Evolutionary conservation across 2,329 filamentous ascomycete species (phyloP).

Genomic region (Epichloe gansuensis): DNA sequence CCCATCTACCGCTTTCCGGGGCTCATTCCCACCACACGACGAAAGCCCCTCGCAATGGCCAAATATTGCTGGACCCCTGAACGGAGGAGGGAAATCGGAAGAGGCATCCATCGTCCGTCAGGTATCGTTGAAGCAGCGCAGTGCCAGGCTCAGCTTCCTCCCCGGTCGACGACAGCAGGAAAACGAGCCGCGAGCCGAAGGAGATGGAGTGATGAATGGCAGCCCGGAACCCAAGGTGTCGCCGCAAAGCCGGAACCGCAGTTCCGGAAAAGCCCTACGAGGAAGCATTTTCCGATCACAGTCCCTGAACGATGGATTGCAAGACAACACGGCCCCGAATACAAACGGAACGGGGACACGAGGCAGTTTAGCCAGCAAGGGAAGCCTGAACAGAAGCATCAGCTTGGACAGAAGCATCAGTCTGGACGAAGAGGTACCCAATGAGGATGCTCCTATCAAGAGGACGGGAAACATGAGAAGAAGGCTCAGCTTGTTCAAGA

Average conservation of each 20-base stretch:
- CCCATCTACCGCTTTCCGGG: conserved; percentile 32
- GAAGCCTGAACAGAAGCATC: conserved; percentile 17
- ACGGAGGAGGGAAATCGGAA: conserved; percentile 26
- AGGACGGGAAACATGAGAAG: conserved; percentile 59
- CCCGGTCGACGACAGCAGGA: conserved; percentile 36
- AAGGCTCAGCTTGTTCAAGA: conserved; percentile 63
- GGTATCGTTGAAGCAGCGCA: conserved; percentile 37
- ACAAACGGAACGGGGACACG: conserved; percentile 7
- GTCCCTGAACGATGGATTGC: conserved; percentile 16
- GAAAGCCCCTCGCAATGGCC: conserved; percentile 18
- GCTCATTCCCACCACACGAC: conserved; percentile 29
- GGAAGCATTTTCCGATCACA: conserved; percentile 33
- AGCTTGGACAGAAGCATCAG: conserved; percentile 17
- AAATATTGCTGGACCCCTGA: conserved; percentile 22
- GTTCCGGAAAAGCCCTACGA: conserved; percentile 21
- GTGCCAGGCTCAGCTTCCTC: conserved; percentile 44
- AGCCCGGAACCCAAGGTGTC: conserved; percentile 21
- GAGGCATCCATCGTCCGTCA: conserved; percentile 38
- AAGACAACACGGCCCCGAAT: conserved; percentile 6
- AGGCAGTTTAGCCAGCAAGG: conserved; percentile 14
- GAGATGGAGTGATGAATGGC: conserved; percentile 14
- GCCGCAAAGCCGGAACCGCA: conserved; percentile 13
- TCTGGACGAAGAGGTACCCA: conserved; percentile 13
- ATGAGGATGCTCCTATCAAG: conserved; percentile 22
- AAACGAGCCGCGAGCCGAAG: conserved; percentile 17